Evolutionary conservation across 306 rosid species (phyloP), one percentile per base, ranked within the genome.

Genomic region (Prunus armeniaca): DNA sequence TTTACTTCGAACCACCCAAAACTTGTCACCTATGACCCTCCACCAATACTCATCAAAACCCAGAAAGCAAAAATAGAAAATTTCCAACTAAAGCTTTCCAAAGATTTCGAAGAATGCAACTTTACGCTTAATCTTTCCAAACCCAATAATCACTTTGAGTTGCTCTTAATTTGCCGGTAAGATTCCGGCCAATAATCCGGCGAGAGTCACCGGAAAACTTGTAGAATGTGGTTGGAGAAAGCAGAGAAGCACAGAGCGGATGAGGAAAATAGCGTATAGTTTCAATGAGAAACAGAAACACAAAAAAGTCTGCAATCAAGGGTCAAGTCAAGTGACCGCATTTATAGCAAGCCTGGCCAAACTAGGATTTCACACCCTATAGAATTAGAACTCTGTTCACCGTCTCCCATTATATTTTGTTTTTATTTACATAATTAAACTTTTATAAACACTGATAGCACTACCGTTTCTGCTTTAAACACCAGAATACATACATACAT

Each of bases 31-130:
- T 72, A 38, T 24, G 34, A 15, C 20, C 15, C 43, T 22, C 12
- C 67, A 24, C 43, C 67, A 28, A 28, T 62, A 60, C 28, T 3
- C n/a, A 27, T 73, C 60, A 61, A 60, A 18, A 73, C 60, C 77
- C 69, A 73, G 60, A 61, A 27, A 27, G 13, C 2, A n/a, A 73
- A 25, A 41, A 5, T 7, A 18, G n/a, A 11, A 27, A 45, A 45
- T 6, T 57, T 71, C 30, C n/a, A 32, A 71, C 34, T 54, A 24
- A 71, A 52, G 15, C 50, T 7, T 50, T 12, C 2, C 12, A 22
- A 45, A 46, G 12, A 67, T 4, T 11, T 50, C 25, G 50, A 50
- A 69, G 27, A 65, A 65, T 18, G 69, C 17, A 34, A 34, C 50
- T 65, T 65, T 65, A 19, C 3, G 69, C 45, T 19, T 20, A 34